These are phyloP conservation scores for Backusella australiensis DNA, from an alignment of 192 early-diverging fungal genomes.

Conservation along the genomic window DNA sequence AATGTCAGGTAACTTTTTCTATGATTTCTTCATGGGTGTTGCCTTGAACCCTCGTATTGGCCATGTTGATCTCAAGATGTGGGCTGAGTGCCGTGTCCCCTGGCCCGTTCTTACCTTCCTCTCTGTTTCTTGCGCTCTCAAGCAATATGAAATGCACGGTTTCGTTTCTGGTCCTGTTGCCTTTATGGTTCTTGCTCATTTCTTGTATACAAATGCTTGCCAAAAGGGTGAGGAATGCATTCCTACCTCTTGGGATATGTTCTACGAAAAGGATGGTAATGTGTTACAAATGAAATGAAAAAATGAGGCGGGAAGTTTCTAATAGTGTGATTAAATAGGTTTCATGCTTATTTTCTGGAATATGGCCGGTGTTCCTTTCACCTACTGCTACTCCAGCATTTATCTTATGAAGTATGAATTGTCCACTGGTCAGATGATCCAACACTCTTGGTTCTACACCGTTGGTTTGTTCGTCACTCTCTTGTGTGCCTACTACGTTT, in stretches of 20 bases:
- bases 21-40: constrained; percentile 50
- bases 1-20: constrained; percentile 54
- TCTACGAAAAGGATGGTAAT: constrained; percentile 53
- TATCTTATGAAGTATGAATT: constrained; percentile 41
- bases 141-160: constrained; percentile 44
- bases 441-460: constrained; percentile 35
- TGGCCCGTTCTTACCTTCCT: constrained; percentile 50
- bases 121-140: constrained; percentile 43
- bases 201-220: constrained; percentile 50
- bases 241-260: constrained; percentile 51
- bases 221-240: constrained; percentile 53
- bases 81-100: constrained; percentile 47
- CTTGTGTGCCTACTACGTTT: constrained; percentile 41
- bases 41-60: constrained; percentile 46
- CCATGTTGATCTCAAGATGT: constrained; percentile 47
- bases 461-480: constrained; percentile 33
- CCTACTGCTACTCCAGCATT: constrained; percentile 44
- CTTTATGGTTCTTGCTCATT: constrained; percentile 50
- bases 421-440: constrained; percentile 33
- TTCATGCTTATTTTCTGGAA: constrained; percentile 57
- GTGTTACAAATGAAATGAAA: constrained; percentile 8
- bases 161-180: constrained; percentile 35
- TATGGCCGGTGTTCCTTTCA: constrained; percentile 51
- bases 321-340: constrained; percentile 25
- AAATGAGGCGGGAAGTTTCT: background rate